These are phyloP conservation scores for Phlyctochytrium bullatum DNA, from an alignment of 192 early-diverging fungal species.

Conservation along the genomic window DNA sequence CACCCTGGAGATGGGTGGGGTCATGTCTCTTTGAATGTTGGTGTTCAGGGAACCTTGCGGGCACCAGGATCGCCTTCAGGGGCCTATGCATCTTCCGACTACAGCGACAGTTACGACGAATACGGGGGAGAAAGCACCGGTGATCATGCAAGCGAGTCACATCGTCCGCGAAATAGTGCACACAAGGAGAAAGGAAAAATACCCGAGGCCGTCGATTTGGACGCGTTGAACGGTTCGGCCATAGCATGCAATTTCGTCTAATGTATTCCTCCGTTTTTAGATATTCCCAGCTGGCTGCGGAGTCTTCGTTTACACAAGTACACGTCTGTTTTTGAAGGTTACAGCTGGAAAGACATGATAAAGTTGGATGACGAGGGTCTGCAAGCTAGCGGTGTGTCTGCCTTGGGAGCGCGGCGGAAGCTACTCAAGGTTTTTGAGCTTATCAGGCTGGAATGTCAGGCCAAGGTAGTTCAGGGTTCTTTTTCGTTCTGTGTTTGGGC, in stretches of 20 bases:
- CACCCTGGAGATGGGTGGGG: conserved; percentile 44
- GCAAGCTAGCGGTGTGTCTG: conserved; percentile 79
- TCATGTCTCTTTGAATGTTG: conserved; percentile 26
- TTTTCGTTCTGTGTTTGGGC: not conserved
- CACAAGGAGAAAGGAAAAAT: conserved; percentile 73
- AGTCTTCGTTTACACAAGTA: conserved; percentile 96
- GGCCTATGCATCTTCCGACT: conserved; percentile 34
- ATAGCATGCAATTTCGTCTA: not conserved
- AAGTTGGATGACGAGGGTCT: conserved; percentile 80
- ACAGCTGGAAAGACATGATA: conserved; percentile 88
- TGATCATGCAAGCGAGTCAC: too few species aligned
- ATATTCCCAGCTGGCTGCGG: conserved; percentile 92
- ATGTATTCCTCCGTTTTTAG: conserved; percentile 31
- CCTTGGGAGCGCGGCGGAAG: conserved; percentile 92
- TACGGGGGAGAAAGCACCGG: conserved; percentile 20
- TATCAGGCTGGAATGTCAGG: conserved; percentile 34
- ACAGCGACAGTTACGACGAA: conserved; percentile 39
- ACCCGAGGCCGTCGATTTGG: conserved; percentile 72
- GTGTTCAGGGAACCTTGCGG: conserved; percentile 24
- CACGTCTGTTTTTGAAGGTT: conserved; percentile 78
- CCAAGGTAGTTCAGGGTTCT: not conserved
- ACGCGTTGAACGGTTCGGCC: conserved; percentile 63
- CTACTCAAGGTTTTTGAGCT: conserved; percentile 96
- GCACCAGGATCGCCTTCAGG: conserved; percentile 26
- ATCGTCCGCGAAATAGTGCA: too few species aligned